These are phyloP conservation scores for Candida tammaniensis DNA, from an alignment of 805 yeast species.

Conservation along the genomic window DNA sequence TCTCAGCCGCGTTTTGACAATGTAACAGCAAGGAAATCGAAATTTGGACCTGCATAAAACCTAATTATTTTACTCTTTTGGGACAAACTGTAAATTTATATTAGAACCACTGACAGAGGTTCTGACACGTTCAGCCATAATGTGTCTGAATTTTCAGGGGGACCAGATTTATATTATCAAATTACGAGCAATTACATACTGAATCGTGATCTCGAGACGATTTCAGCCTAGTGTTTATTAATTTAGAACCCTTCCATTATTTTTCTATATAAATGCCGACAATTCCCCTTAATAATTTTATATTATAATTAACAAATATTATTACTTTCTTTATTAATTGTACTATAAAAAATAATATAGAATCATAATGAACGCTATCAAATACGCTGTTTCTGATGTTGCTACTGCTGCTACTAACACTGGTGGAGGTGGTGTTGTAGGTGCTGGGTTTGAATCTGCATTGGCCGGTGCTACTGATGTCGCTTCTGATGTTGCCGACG, in stretches of 20 bases:
- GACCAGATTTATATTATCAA: not conserved
- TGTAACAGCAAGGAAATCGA: no score
- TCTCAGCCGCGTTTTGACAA: no score
- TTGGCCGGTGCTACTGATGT: constrained; percentile 15
- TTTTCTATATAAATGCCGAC: not conserved
- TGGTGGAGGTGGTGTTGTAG: constrained; percentile 7
- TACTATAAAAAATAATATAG: constrained; percentile 2
- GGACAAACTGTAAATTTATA: no score
- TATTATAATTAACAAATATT: constrained; percentile 1
- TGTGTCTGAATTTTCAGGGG: not conserved
- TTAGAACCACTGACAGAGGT: no score
- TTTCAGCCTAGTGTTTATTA: constrained; percentile 11
- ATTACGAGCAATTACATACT: not conserved
- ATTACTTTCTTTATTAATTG: constrained; percentile 4
- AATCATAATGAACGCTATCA: constrained; percentile 31
- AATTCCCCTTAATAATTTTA: not conserved
- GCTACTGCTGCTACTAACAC: constrained; percentile 11
- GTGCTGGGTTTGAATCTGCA: constrained; percentile 12
- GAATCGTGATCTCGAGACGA: not conserved
- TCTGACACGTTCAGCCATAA: no score
- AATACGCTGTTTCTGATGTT: constrained; percentile 23
- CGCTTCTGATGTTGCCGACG: constrained; percentile 14
- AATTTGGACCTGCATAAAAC: no score
- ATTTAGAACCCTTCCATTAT: constrained; percentile 11
- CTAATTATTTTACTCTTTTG: no score